phyloP scores from a whole-genome alignment of 306 rosid genomes.

The Castanea mollissima region DNA sequence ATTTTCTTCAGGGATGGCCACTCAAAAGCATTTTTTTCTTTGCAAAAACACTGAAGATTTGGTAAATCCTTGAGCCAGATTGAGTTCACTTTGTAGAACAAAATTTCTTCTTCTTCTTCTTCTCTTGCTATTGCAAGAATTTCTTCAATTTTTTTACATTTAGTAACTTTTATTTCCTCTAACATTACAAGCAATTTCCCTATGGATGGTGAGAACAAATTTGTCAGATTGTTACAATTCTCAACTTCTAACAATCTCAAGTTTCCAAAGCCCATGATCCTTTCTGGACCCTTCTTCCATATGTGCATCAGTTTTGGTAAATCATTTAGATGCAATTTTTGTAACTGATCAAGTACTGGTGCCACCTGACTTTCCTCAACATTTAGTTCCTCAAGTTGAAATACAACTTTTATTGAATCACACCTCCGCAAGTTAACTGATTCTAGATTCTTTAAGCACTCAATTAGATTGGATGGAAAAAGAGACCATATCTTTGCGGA shows the following conservation, averaged over 20 bases:
- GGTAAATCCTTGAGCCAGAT: fast-evolving
- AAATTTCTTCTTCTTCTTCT: background rate
- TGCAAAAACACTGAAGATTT: background rate
- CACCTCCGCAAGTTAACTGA: fast-evolving
- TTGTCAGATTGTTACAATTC: background rate
- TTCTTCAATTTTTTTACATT: background rate
- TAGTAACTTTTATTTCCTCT: fast-evolving
- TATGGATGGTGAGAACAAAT: background rate
- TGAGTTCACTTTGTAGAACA: background rate
- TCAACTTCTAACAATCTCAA: background rate
- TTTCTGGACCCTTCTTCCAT: background rate
- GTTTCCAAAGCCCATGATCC: background rate
- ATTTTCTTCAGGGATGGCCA: background rate
- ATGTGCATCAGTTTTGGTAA: background rate
- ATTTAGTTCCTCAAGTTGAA: background rate
- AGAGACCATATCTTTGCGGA: background rate
- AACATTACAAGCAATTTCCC: too few species aligned
- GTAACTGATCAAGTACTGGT: background rate
- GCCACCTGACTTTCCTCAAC: background rate
- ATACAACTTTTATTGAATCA: background rate
- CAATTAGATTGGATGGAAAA: background rate
- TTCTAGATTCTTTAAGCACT: background rate
- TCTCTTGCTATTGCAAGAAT: background rate
- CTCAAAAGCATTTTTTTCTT: background rate
- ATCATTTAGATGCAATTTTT: fast-evolving